Evolutionary conservation across 305 asterid species (phyloP), one percentile per base, ranked within the genome.

Genomic region (Fraxinus greggii): DNA sequence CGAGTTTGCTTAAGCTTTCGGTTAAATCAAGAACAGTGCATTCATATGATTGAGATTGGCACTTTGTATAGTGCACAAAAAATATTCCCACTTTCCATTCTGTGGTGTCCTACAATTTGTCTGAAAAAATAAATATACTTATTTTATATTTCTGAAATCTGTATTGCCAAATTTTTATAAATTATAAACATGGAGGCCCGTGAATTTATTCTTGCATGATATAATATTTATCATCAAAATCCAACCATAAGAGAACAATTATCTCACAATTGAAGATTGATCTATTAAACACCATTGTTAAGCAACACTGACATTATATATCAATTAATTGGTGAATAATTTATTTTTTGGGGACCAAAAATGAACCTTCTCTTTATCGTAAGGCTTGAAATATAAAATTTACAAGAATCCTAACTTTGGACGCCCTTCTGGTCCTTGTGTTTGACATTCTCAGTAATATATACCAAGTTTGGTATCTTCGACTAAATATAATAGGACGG

Each of bases 31-130:
- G 75, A 29, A 13, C 4, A 69, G 40, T 31, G 36, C 75, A 69
- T 5, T 69, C 40, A 69, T 69, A 29, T 69, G 23, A 69, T 69
- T 69, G 75, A 69, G 75, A 69, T 69, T 69, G 75, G 38, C 40
- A 69, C 40, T 29, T 28, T 69, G 38, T 69, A 31, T 28, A 17
- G 75, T 29, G 40, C n/a, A 26, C 13, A 69, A 15, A 69, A 69
- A 15, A 29, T 69, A 28, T 65, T 65, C 73, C 73, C 73, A 65
- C 36, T 69, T 29, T 36, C 74, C 74, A 67, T 12, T 69, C 10
- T 31, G 75, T 28, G 75, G 75, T 69, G 75, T 31, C 21, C 21
- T 42, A 8, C 24, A n/a, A 12, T 76, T 45, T 28, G 40, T 17
- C 29, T 51, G 33, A 33, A 56, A 26, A 76, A 75, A 45, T 45